These are phyloP conservation scores for Asterionellopsis glacialis DNA, from an alignment of 108 stramenopile genomes.

Conservation along the genomic window DNA sequence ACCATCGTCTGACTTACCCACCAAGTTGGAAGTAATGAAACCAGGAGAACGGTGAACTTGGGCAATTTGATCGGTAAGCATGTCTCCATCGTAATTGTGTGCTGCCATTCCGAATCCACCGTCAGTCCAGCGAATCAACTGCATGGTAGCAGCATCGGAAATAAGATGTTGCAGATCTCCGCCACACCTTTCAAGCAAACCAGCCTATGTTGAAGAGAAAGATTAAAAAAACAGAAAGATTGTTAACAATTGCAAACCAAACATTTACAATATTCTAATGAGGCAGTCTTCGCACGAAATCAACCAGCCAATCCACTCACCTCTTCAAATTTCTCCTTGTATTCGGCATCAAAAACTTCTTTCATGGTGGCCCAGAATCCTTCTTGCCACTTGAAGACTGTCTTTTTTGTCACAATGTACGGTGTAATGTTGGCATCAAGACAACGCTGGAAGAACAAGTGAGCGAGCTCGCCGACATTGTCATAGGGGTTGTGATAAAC, in stretches of 20 bases:
- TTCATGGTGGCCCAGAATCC: constrained; percentile 95
- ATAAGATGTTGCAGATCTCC: constrained; percentile 93
- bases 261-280: too few relatives aligned
- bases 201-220: constrained; percentile 31
- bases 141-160: constrained; percentile 97
- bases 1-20: constrained; percentile 90
- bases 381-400: constrained; percentile 99
- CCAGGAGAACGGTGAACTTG: constrained; percentile 97
- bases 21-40: constrained; percentile 95
- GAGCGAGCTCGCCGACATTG: constrained; percentile 89
- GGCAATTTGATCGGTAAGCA: constrained; percentile 95
- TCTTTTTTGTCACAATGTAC: constrained; percentile 98
- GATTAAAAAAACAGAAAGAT: too few relatives aligned
- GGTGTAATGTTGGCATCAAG: constrained; percentile 87
- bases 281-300: too few relatives aligned
- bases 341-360: constrained; percentile 86
- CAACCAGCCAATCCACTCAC: constrained; percentile 1
- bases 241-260: too few relatives aligned
- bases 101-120: constrained; percentile 97
- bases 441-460: constrained; percentile 91
- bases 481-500: constrained; percentile 98
- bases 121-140: constrained; percentile 96
- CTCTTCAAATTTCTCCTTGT: constrained; percentile 68
- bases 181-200: constrained; percentile 84
- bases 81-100: constrained; percentile 96